These are phyloP conservation scores for Mucor lusitanicus DNA, from an alignment of 371 early-diverging fungal species.

Conservation along the genomic window DNA sequence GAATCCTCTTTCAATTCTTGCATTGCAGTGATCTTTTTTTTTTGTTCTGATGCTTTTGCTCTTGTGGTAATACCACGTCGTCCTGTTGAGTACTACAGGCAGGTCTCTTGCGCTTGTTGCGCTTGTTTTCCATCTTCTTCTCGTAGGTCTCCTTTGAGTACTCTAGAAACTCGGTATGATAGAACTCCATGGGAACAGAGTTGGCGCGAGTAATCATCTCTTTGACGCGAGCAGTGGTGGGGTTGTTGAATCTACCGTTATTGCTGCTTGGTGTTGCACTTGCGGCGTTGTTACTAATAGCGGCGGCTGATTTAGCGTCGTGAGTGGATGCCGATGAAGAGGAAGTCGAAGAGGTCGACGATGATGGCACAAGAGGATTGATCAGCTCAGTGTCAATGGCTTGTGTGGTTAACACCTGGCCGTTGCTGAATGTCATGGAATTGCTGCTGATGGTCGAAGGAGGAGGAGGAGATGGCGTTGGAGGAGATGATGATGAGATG, in stretches of 20 bases:
- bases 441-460: constrained; percentile 6
- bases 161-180: constrained; percentile 52
- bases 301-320: constrained; percentile 4
- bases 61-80: not conserved
- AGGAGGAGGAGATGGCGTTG: constrained; percentile 24
- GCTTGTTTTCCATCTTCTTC: constrained; percentile 44
- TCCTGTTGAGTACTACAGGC: constrained; percentile 2
- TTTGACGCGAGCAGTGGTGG: constrained; percentile 49
- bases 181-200: constrained; percentile 52
- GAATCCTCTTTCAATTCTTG: constrained; percentile 15
- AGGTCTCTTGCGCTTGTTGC: constrained; percentile 46
- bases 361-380: constrained; percentile 15
- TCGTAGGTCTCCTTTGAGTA: constrained; percentile 54
- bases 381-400: constrained; percentile 7
- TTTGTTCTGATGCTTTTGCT: constrained; percentile 20
- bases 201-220: constrained; percentile 52
- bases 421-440: not conserved
- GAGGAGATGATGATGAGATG: constrained; percentile 34
- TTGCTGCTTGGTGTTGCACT: not conserved
- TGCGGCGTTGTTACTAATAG: not conserved
- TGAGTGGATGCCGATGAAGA: not conserved
- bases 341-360: constrained; percentile 8
- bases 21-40: constrained; percentile 18
- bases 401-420: not conserved
- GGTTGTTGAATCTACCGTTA: constrained; percentile 22